A percentile compares a stretch with the other conserved stretches of the same genome.
Evolutionary conservation across 768 basidiomycete species (phyloP).

Genomic region (Tulasnella sp.): DNA sequence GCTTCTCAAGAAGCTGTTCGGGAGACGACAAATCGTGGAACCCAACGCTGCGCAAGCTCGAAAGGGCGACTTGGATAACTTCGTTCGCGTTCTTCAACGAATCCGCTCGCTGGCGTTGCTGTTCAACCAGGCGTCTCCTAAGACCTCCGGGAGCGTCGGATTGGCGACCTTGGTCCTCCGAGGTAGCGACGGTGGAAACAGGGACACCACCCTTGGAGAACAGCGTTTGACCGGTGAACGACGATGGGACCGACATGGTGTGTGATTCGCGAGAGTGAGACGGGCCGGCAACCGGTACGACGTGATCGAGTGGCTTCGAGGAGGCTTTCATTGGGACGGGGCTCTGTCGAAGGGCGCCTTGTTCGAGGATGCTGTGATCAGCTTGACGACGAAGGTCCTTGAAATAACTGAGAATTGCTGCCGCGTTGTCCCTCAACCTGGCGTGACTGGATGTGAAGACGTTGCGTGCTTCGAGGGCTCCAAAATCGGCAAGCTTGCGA

Average conservation of each 20-base stretch:
- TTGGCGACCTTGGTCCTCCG: background rate
- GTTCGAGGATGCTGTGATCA: background rate
- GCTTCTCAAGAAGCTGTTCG: constrained; percentile 6
- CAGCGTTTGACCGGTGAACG: background rate
- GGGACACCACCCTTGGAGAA: background rate
- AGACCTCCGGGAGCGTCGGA: background rate
- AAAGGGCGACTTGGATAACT: background rate
- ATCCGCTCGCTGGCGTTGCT: background rate
- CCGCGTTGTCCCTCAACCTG: background rate
- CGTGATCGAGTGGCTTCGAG: constrained; percentile 1
- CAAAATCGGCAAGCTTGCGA: constrained; percentile 3
- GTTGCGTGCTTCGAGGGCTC: background rate
- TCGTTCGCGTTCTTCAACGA: background rate
- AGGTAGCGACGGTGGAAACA: background rate
- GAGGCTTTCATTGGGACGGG: constrained; percentile 4
- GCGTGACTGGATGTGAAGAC: constrained; percentile 10
- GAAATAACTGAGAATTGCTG: background rate
- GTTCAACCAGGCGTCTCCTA: background rate
- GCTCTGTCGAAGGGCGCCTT: background rate
- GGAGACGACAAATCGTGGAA: constrained; percentile 13
- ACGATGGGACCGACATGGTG: constrained; percentile 10
- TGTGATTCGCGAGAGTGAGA: constrained; percentile 11
- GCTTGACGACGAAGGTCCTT: constrained; percentile 5
- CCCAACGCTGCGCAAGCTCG: constrained; percentile 12
- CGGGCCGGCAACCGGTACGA: background rate